Conservation (phyloP, 371 early-diverging fungal species). For the Mortierella sp. region DNA sequence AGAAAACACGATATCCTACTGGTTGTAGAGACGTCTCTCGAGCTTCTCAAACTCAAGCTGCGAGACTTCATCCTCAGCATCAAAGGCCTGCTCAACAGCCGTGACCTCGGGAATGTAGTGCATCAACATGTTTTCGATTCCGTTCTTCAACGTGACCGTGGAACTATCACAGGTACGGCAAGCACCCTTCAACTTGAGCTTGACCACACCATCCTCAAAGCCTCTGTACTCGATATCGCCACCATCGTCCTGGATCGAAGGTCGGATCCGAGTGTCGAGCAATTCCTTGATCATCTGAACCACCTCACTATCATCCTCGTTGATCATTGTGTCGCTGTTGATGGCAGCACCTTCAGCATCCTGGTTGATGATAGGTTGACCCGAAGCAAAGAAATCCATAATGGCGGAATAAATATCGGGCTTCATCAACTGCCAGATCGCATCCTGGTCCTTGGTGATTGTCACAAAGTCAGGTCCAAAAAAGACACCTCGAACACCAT, state of each 20-base stretch:
- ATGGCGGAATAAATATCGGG: conserved; percentile 94
- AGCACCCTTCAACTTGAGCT: conserved; percentile 93
- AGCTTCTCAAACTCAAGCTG: conserved; percentile 52
- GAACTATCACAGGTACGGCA: conserved; percentile 94
- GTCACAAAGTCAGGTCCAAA: conserved; percentile 95
- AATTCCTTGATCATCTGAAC: conserved; percentile 98
- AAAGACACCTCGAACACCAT: conserved; percentile 89
- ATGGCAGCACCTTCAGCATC: conserved; percentile 60
- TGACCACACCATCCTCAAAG: conserved; percentile 90
- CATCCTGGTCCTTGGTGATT: conserved; percentile 84
- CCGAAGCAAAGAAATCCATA: conserved; percentile 94
- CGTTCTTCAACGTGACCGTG: conserved; percentile 93
- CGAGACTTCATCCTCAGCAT: conserved; percentile 46
- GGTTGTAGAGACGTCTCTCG: conserved; percentile 51
- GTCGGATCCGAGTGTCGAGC: conserved; percentile 94
- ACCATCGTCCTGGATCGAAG: conserved; percentile 97
- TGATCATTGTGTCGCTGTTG: conserved; percentile 76
- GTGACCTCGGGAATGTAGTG: conserved; percentile 98
- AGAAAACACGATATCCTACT: no score
- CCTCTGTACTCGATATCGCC: conserved; percentile 96
- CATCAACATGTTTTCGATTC: conserved; percentile 98
- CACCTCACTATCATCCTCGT: conserved; percentile 86
- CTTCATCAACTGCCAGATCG: conserved; percentile 94
- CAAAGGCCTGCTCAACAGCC: conserved; percentile 87
- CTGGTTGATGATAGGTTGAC: conserved; percentile 73